A percentile compares a stretch with the other conserved stretches of the same genome.
Conservation (phyloP, 164 flowering plant genomes). For the Vitis rupestris region DNA sequence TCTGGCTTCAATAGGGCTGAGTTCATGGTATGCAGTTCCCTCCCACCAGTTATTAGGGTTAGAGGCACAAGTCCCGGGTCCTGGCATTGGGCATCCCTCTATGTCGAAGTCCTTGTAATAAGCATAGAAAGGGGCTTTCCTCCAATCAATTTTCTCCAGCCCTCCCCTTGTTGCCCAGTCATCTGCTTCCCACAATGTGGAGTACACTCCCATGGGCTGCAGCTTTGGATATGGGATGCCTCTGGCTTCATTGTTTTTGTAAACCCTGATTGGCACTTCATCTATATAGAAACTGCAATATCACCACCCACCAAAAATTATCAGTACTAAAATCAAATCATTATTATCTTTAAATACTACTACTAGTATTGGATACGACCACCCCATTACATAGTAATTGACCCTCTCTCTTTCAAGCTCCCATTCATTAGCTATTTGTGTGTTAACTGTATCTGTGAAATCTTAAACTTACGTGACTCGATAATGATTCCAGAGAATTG, state of each 20-base stretch:
- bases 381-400: too few species aligned
- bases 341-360: too few species aligned
- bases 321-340: too few species aligned
- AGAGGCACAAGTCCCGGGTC: slow-evolving; percentile 58
- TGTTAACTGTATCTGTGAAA: background rate
- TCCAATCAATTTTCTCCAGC: slow-evolving; percentile 88
- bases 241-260: slow-evolving; percentile 77
- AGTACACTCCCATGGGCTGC: slow-evolving; percentile 88
- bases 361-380: too few species aligned
- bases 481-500: slow-evolving; percentile 70
- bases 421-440: too few species aligned
- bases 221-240: slow-evolving; percentile 69
- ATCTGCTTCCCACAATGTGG: slow-evolving; percentile 95
- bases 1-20: slow-evolving; percentile 49
- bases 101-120: slow-evolving; percentile 89
- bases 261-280: slow-evolving; percentile 78
- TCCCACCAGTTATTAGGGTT: slow-evolving; percentile 87
- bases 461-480: slow-evolving; percentile 63
- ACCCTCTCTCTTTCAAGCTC: too few species aligned
- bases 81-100: slow-evolving; percentile 85
- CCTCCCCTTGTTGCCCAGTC: slow-evolving; percentile 99
- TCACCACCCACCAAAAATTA: background rate
- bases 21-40: slow-evolving; percentile 47
- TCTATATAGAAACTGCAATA: slow-evolving; percentile 69
- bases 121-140: slow-evolving; percentile 85